Percentiles rank a stretch among this genome's conserved stretches.
Evolutionary conservation across 352 stramenopile species (phyloP).

Genomic region (Pythium diclinum): DNA sequence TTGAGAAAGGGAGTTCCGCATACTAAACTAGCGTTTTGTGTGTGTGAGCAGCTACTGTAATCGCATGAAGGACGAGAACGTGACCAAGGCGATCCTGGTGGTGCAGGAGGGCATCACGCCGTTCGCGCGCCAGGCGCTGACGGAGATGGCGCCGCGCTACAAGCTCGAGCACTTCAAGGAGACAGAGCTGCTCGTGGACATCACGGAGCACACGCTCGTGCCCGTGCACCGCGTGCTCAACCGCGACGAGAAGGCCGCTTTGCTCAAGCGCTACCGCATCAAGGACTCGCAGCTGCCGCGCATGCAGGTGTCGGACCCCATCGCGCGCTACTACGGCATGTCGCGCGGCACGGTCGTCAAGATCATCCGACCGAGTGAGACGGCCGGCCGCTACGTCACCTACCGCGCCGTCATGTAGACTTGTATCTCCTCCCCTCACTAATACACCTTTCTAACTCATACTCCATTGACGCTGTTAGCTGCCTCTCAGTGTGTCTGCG

Average conservation of each 20-base stretch:
- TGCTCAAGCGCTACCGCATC: conserved; percentile 98
- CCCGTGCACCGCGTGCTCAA: conserved; percentile 97
- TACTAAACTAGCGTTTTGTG: background rate
- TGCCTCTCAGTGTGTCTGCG: background rate
- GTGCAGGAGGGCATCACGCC: conserved; percentile 95
- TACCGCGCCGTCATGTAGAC: conserved; percentile 98
- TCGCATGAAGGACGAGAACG: conserved; percentile 96
- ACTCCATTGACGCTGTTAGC: background rate
- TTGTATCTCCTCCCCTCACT: background rate
- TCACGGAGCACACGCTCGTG: conserved; percentile 99
- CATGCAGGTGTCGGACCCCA: conserved; percentile 98
- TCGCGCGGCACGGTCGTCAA: conserved; percentile 98
- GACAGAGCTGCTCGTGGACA: conserved; percentile 99
- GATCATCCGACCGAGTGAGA: conserved; percentile 99
- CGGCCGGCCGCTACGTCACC: conserved; percentile 98
- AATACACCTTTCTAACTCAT: conserved; percentile 2
- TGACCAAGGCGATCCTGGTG: conserved; percentile 98
- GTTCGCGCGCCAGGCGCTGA: conserved; percentile 96
- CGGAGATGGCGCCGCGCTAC: conserved; percentile 92
- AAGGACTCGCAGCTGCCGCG: conserved; percentile 98
- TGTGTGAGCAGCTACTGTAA: conserved; percentile 70
- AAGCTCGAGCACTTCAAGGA: conserved; percentile 98
- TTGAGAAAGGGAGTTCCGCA: background rate
- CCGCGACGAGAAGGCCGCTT: conserved; percentile 95
- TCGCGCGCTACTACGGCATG: conserved; percentile 97